phyloP scores from a whole-genome alignment of 805 yeast species.

The Saccharomycopsis sp. region DNA sequence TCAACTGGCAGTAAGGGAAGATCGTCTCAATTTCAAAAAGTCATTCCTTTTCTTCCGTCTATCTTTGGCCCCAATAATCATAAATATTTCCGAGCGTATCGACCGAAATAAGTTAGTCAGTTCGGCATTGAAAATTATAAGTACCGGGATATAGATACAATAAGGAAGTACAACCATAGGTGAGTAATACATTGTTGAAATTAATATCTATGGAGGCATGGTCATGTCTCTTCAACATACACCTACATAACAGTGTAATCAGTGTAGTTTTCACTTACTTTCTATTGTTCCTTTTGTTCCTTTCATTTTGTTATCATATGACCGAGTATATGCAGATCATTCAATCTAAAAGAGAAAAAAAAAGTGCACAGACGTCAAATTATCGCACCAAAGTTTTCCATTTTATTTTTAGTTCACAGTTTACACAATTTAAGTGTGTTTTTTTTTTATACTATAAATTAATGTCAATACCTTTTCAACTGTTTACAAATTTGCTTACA shows the following conservation, averaged over 20 bases:
- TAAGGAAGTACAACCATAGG: too few species aligned
- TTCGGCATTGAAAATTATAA: neutral
- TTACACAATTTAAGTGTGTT: neutral
- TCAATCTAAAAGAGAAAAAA: neutral
- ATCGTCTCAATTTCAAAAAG: neutral
- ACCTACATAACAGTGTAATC: neutral
- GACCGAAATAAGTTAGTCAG: neutral
- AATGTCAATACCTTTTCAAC: neutral
- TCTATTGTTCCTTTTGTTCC: neutral
- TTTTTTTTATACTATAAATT: too few species aligned
- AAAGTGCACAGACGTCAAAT: neutral
- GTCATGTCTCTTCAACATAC: neutral
- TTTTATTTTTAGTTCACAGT: neutral
- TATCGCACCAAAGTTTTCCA: neutral
- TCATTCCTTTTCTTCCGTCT: neutral
- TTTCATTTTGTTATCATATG: neutral
- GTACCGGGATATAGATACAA: too few species aligned
- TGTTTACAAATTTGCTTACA: too few species aligned
- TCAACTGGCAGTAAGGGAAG: neutral
- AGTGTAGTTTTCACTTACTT: neutral
- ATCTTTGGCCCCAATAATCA: neutral
- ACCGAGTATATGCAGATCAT: neutral
- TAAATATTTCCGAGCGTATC: too few species aligned
- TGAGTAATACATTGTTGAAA: too few species aligned
- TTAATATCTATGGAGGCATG: neutral